Base-by-base conservation (phyloP, 768 basidiomycete genomes). In the Mycena olivaceomarginata region DNA sequence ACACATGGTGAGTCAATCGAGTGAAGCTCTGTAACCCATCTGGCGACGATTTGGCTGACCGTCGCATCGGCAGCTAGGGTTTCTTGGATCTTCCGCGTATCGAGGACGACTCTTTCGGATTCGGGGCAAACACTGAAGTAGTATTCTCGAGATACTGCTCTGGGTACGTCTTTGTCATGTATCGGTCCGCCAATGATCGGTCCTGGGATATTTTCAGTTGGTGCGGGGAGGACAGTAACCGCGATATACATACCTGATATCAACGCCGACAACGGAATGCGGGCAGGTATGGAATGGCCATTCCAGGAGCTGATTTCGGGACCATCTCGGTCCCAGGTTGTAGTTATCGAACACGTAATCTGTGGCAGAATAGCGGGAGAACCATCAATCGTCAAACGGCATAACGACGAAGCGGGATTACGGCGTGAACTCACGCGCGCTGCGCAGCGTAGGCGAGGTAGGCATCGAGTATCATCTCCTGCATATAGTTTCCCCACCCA, bases 401-500 rank as follows among this genome's bases (percentile, higher is more conserved):
- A 31, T 31, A 4, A 31, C 31, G 15, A 16, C 13, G 48, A 15
- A 51, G 15, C 7, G 48, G 16, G 16, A 72, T 31, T 4, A 4
- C 43, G 53, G 2, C n/a, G 18, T 18, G 43, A 10, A 37, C 48
- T n/a, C 31, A 93, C 90, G 90, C 85, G 77, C 92, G 83, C 41
- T 87, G 87, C 0, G 91, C 81, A 2, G 84, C 81, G 67, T 89
- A 86, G 0, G 92, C 89, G 4, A 94, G 82, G 59, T 90, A 85
- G 0, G 91, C 86, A 66, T 90, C 89, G 64, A 93, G 79, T 4
- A 93, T 67, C 72, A 92, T 87, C 74, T 93, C 92, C 75, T 94
- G 92, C 86, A 93, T 85, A 9, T 83, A 87, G 69, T 94, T 94
- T 5, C 92, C 93, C 91, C 91, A 93, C 4, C 93, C 93, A 53